A percentile compares a stretch with the other conserved stretches of the same genome.
These are phyloP conservation scores for Aulographum hederae DNA, from an alignment of 2,329 filamentous ascomycete species.

Conservation along the genomic window DNA sequence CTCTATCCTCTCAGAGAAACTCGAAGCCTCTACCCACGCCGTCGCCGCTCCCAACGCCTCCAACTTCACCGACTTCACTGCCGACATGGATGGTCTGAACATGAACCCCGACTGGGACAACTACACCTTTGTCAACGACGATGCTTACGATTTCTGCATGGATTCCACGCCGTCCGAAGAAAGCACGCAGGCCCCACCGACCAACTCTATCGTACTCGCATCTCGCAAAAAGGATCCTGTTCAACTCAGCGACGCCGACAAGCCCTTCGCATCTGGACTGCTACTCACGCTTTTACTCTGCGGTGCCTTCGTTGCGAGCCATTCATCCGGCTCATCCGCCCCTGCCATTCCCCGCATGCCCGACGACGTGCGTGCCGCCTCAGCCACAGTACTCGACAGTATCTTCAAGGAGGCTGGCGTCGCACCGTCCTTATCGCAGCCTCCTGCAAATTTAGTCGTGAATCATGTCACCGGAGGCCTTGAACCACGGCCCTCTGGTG, in stretches of 20 bases:
- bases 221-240: slow-evolving; percentile 12
- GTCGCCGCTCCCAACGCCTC: slow-evolving; percentile 36
- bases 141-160: slow-evolving; percentile 53
- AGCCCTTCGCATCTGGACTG: slow-evolving; percentile 59
- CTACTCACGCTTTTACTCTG: slow-evolving; percentile 93
- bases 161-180: slow-evolving; percentile 26
- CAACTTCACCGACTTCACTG: slow-evolving; percentile 52
- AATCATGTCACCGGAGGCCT: slow-evolving; percentile 28
- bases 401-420: slow-evolving; percentile 50
- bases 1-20: slow-evolving; percentile 55
- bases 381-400: slow-evolving; percentile 59
- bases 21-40: slow-evolving; percentile 40
- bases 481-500: slow-evolving; percentile 1
- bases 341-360: slow-evolving; percentile 56
- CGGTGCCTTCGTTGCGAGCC: slow-evolving; percentile 88
- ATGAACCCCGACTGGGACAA: slow-evolving; percentile 72
- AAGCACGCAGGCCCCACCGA: slow-evolving; percentile 7
- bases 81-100: slow-evolving; percentile 66
- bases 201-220: slow-evolving; percentile 22
- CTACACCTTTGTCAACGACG: slow-evolving; percentile 59
- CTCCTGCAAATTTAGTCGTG: too few relatives aligned
- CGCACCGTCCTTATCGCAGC: too few relatives aligned
- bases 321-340: slow-evolving; percentile 50
- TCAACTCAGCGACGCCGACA: slow-evolving; percentile 21
- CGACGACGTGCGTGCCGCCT: slow-evolving; percentile 63